phyloP scores from a whole-genome alignment of 495 filamentous ascomycete species.

The Xylaria scruposa region DNA sequence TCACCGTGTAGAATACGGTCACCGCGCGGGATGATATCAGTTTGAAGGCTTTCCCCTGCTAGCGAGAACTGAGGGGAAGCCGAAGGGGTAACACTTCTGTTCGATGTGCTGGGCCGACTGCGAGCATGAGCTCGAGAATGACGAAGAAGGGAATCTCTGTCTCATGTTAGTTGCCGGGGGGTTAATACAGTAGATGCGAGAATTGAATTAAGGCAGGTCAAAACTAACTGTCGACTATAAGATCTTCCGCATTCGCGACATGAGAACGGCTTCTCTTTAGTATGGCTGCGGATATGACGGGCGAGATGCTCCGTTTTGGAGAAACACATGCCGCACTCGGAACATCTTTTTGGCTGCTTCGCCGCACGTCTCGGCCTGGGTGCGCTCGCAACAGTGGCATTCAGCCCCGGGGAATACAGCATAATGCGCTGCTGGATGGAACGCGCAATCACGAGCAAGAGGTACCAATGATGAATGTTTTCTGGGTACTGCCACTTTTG shows the following conservation, averaged over 20 bases:
- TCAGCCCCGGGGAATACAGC: constrained; percentile 10
- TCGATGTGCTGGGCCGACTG: constrained; percentile 1
- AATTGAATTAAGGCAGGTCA: neutral
- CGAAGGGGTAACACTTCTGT: constrained; percentile 1
- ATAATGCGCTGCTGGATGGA: constrained; percentile 16
- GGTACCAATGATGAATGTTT: neutral
- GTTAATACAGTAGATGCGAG: neutral
- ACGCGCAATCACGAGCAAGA: neutral
- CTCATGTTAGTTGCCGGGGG: constrained; percentile 1
- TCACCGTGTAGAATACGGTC: constrained; percentile 6
- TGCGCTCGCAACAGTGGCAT: constrained; percentile 6
- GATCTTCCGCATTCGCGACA: constrained; percentile 23
- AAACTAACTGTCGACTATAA: constrained; percentile 26
- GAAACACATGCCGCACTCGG: constrained; percentile 24
- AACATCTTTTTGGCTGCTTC: constrained; percentile 22
- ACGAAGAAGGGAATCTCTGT: constrained; percentile 25
- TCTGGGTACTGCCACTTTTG: neutral
- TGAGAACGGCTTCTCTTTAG: constrained; percentile 23
- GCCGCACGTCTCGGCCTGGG: constrained; percentile 13
- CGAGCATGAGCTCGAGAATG: constrained; percentile 24
- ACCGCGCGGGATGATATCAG: neutral
- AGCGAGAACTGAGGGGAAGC: constrained; percentile 16
- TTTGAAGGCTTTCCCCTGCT: constrained; percentile 8
- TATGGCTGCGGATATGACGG: constrained; percentile 25
- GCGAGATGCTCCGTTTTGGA: constrained; percentile 26